phyloP scores from a whole-genome alignment of 2,329 filamentous ascomycete species.

The Dactylella cylindrospora region DNA sequence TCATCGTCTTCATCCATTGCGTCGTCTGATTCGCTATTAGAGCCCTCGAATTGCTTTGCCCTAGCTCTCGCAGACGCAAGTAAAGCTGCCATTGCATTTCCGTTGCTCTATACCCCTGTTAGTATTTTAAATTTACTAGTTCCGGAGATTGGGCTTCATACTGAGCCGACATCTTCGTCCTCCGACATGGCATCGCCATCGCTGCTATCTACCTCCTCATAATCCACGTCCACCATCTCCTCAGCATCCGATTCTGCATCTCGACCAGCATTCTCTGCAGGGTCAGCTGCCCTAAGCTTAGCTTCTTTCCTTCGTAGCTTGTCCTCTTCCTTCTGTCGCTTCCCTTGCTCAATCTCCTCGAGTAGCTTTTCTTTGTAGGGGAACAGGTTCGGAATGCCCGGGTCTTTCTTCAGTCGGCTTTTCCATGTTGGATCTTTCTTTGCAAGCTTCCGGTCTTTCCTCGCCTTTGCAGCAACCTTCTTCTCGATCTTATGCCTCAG shows the following conservation, averaged over 20 bases:
- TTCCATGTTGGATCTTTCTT: conserved; percentile 99
- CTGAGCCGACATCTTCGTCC: conserved; percentile 37
- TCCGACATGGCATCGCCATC: conserved; percentile 61
- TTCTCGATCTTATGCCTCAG: conserved; percentile 96
- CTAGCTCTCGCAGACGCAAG: conserved; percentile 78
- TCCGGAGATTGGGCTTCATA: conserved; percentile 11
- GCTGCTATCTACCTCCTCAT: conserved; percentile 58
- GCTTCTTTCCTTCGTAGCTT: conserved; percentile 70
- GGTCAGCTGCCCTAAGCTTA: conserved; percentile 62
- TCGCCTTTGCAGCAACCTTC: conserved; percentile 82
- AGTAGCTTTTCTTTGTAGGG: conserved; percentile 96
- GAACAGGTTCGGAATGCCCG: conserved; percentile 94
- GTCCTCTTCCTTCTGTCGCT: conserved; percentile 78
- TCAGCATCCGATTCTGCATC: conserved; percentile 56
- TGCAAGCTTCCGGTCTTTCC: conserved; percentile 80
- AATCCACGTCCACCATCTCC: conserved; percentile 57
- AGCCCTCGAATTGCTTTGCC: conserved; percentile 71
- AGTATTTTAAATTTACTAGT: not conserved
- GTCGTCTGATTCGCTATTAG: conserved; percentile 62
- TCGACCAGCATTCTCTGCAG: conserved; percentile 59
- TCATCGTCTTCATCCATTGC: conserved; percentile 58
- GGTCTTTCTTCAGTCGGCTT: conserved; percentile 93
- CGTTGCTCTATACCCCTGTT: conserved; percentile 28
- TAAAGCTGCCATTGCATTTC: conserved; percentile 78
- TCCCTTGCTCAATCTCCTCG: conserved; percentile 88